Base-by-base conservation (phyloP, 257 asterid genomes). In the Avicennia marina region DNA sequence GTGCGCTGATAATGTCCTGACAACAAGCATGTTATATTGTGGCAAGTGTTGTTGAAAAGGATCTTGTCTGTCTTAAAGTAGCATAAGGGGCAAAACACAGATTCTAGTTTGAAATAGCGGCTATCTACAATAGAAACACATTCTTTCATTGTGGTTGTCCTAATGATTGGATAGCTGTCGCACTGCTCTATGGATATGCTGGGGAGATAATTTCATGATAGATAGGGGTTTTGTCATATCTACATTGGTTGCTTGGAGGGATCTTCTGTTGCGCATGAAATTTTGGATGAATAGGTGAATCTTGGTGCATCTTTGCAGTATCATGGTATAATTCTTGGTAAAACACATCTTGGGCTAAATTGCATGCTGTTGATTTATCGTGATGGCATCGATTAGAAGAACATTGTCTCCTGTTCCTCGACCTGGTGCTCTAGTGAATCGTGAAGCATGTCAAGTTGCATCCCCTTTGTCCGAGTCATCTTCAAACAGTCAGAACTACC, bases 301-400 rank as follows among this genome's bases (percentile, higher is more conserved):
- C 62, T 20, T 40, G 59, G 49, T 31, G 58, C 58, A 17, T 46
- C 44, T 39, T 45, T 31, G 22, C 18, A 33, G 19, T 44, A 17
- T 11, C 25, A 39, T 42, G 25, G 29, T 59, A n/a, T 44, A 46
- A 34, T 44, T 46, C 39, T 63, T 47, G 62, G 38, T 27, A 47
- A 44, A 24, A 16, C 60, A 9, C 26, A 46, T 25, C 44, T 40
- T 64, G 56, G 38, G 68, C 22, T 16, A 53, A 53, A 27, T 43
- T 22, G 47, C 56, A 48, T 46, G 1, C 36, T 34, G 6, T 39
- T 29, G 46, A 67, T 60, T 34, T 26, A 44, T 32, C 40, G 32
- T 72, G 25, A 88, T 88, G 95, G 90, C 95, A 50, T 88, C 87
- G 12, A 75, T 85, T 50, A 73, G 96, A 70, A 72, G 96, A 66